Base-by-base conservation (phyloP, 768 basidiomycete species). In the Boletus speciosus region DNA sequence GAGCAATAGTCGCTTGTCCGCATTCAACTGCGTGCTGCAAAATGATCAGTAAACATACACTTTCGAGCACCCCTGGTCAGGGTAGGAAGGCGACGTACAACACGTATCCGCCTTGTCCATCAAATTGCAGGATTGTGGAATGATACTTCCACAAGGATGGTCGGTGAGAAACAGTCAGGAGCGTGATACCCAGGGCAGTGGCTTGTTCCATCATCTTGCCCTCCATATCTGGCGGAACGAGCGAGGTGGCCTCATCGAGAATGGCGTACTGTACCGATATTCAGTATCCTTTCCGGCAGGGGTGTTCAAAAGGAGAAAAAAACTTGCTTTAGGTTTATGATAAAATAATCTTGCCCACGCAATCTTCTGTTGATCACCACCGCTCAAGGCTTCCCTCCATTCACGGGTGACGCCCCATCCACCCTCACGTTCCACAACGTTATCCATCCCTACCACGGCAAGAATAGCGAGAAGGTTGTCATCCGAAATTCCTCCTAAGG, bases 281-380 rank as follows among this genome's bases (percentile, higher is more conserved):
- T 54, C 40, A 51, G 52, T 36, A 52, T 49, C 37, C 37, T 31
- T 37, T 25, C 42, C 35, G 21, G 6, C 31, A 11, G 1, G 3
- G 23, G 25, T 12, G 35, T 16, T 4, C 38, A 21, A 43, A 41
- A 42, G 31, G 31, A 36, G 21, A 41, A 16, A 48, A 19, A 60
- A 5, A 66, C 77, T 59, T 58, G 85, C 93, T 80, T 93, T 95
- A 10, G 96, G 96, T 53, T 80, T 76, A 66, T 98, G 96, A 69
- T 99, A 99, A 68, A 98, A 99, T 61, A 99, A 70, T 61, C 96
- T 76, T 12, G 93, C 96, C 93, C 96, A 98, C 0, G 96, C 96
- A 53, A 98, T 88, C 73, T 95, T 86, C 73, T 98, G 95, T 70
- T 98, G 93, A 70, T 97, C 96, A 19, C 95, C 95, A 1, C 96